phyloP scores from a whole-genome alignment of 768 basidiomycete species.

The Cubamyces sp. region DNA sequence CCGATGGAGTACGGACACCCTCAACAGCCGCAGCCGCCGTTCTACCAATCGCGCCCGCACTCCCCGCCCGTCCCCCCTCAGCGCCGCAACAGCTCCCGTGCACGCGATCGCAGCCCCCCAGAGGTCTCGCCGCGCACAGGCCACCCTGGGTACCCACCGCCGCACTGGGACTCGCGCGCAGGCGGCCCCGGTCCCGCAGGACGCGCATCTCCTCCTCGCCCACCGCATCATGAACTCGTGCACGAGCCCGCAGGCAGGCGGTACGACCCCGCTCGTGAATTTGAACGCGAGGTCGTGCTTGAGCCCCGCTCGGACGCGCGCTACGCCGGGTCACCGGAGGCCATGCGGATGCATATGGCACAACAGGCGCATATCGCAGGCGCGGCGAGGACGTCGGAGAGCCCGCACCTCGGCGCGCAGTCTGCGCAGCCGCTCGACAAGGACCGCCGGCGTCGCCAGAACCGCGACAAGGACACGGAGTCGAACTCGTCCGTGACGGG shows the following conservation, averaged over 20 bases:
- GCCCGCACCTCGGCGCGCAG: constrained; percentile 45
- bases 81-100: constrained; percentile 52
- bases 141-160: constrained; percentile 42
- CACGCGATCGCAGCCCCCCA: constrained; percentile 34
- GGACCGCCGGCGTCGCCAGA: constrained; percentile 47
- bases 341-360: constrained; percentile 29
- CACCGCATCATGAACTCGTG: constrained; percentile 16
- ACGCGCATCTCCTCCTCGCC: constrained; percentile 18
- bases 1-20: constrained; percentile 26
- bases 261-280: constrained; percentile 60
- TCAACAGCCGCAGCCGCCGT: constrained; percentile 38
- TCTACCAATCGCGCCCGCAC: constrained; percentile 41
- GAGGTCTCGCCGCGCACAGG: constrained; percentile 62
- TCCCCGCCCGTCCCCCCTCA: constrained; percentile 37
- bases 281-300: constrained; percentile 38
- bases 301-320: constrained; percentile 39
- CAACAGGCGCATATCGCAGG: constrained; percentile 20
- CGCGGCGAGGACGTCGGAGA: constrained; percentile 56
- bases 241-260: constrained; percentile 53
- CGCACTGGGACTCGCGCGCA: constrained; percentile 64
- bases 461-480: constrained; percentile 52
- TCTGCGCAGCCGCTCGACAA: constrained; percentile 47
- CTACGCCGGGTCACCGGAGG: constrained; percentile 32
- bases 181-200: constrained; percentile 39
- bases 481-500: constrained; percentile 21